A percentile compares a stretch with the other conserved stretches of the same genome.
phyloP scores from a whole-genome alignment of 2,329 filamentous ascomycete species.

The Dothistroma pini region DNA sequence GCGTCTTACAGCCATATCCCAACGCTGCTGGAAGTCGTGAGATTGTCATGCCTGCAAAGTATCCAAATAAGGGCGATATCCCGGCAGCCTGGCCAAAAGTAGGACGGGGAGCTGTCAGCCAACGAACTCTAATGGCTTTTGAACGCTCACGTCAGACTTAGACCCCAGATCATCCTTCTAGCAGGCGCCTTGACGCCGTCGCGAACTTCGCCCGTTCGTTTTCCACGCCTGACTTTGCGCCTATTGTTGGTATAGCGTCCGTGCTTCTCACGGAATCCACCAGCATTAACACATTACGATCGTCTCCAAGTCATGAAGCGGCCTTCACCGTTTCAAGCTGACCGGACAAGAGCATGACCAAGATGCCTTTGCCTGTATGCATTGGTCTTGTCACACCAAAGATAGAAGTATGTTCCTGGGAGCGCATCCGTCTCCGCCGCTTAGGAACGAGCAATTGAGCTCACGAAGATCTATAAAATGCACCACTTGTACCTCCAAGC shows the following conservation, averaged over 20 bases:
- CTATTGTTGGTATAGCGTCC: neutral
- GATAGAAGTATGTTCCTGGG: neutral
- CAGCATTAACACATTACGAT: neutral
- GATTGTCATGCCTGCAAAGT: neutral
- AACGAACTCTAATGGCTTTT: neutral
- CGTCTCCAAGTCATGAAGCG: neutral
- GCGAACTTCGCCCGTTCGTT: neutral
- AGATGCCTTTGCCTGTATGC: neutral
- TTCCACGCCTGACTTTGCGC: neutral
- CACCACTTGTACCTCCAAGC: neutral
- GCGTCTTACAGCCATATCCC: neutral
- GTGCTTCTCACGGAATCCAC: neutral
- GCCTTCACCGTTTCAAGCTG: neutral
- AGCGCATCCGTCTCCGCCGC: neutral
- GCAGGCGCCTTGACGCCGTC: neutral
- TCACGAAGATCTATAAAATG: neutral
- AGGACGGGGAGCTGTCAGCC: neutral
- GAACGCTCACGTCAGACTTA: neutral
- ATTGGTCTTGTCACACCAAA: neutral
- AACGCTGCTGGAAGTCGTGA: neutral
- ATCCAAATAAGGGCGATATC: neutral
- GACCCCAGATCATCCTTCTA: neutral
- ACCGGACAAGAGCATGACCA: neutral
- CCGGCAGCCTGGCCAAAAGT: neutral
- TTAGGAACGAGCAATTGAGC: neutral